Percentiles rank a stretch among this genome's conserved stretches.
Evolutionary conservation across 208 protist genomes (phyloP).

Genomic region (Acanthamoeba triangularis): DNA sequence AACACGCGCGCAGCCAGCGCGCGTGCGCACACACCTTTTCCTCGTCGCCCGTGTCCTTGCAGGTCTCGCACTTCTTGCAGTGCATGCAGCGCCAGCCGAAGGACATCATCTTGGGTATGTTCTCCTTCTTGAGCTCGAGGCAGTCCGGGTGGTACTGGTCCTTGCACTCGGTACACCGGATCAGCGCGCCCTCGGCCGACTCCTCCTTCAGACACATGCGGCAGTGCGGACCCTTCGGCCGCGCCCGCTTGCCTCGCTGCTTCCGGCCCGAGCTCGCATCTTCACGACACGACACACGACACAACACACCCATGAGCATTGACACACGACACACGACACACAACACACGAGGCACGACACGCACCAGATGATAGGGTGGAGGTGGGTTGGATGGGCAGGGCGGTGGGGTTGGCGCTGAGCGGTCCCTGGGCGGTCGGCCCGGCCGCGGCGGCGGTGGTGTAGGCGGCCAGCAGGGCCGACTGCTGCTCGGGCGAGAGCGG

Average conservation of each 20-base stretch:
- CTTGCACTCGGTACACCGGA: slow-evolving; percentile 59
- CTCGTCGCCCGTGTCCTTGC: slow-evolving; percentile 54
- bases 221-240: slow-evolving; percentile 4
- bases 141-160: slow-evolving; percentile 63
- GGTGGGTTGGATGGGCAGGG: background rate
- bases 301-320: background rate
- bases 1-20: background rate
- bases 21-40: background rate
- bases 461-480: slow-evolving; percentile 2
- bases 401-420: background rate
- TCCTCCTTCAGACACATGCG: slow-evolving; percentile 48
- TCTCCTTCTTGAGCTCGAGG: slow-evolving; percentile 59
- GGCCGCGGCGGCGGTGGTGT: background rate
- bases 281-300: background rate
- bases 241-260: background rate
- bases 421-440: background rate
- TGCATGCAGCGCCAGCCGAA: slow-evolving; percentile 74
- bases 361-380: background rate
- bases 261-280: background rate
- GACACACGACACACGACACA: background rate
- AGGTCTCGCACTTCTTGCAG: slow-evolving; percentile 73
- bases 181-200: background rate
- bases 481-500: slow-evolving; percentile 44
- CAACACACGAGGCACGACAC: background rate
- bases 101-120: slow-evolving; percentile 59